Conservation (phyloP, 2,329 filamentous ascomycete species). For the Botrytis hyacinthi region DNA sequence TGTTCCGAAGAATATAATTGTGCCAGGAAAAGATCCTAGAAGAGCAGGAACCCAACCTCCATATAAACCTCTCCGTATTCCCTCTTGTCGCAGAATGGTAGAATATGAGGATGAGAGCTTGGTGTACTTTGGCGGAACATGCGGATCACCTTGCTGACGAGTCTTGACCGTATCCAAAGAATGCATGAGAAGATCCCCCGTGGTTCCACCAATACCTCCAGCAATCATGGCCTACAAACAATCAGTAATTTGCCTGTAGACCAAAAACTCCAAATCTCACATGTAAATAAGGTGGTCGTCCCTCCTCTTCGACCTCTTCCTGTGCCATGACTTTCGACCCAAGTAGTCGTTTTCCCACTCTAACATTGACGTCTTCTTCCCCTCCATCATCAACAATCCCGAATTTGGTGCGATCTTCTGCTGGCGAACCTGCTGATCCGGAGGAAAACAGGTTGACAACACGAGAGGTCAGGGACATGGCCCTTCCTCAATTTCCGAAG, state of each 20-base stretch:
- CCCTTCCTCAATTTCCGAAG: constrained; percentile 39
- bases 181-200: constrained; percentile 97
- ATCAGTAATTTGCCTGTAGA: constrained; percentile 27
- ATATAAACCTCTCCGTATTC: constrained; percentile 80
- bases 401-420: constrained; percentile 33
- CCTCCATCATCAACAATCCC: constrained; percentile 41
- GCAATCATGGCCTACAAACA: constrained; percentile 80
- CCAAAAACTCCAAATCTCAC: constrained; percentile 42
- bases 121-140: constrained; percentile 88
- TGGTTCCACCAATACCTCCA: constrained; percentile 87
- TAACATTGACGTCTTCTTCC: constrained; percentile 37
- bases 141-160: constrained; percentile 91
- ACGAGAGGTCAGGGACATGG: constrained; percentile 58
- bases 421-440: constrained; percentile 31
- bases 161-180: constrained; percentile 98
- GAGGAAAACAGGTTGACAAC: constrained; percentile 52
- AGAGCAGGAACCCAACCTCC: constrained; percentile 91
- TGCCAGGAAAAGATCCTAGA: constrained; percentile 88
- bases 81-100: constrained; percentile 91
- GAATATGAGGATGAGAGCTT: constrained; percentile 87
- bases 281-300: constrained; percentile 61
- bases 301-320: constrained; percentile 48
- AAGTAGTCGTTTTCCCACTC: constrained; percentile 30
- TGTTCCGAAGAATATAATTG: constrained; percentile 90
- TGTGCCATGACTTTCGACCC: constrained; percentile 35